phyloP scores from a whole-genome alignment of 805 yeast genomes.

The Pichia occidentalis region DNA sequence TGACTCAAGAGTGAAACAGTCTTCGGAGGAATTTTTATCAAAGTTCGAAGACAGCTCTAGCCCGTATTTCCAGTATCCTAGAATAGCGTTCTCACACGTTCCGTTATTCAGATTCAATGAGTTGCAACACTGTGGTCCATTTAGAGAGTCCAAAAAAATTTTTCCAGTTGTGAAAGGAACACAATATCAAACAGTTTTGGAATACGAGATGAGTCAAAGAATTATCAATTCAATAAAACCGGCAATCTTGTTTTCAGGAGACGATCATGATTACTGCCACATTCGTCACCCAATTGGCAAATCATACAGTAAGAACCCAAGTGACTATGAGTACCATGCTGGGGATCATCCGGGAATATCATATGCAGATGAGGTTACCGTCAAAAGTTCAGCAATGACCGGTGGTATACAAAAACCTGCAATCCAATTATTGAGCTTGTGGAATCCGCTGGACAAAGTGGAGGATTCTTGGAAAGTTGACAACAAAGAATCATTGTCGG shows the following conservation, averaged over 20 bases:
- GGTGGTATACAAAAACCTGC: conserved; percentile 87
- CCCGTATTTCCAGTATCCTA: conserved; percentile 37
- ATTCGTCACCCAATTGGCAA: conserved; percentile 41
- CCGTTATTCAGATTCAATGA: conserved; percentile 72
- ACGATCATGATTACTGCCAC: conserved; percentile 95
- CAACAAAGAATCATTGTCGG: conserved; percentile 18
- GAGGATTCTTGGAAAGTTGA: conserved; percentile 2
- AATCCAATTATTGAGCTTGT: conserved; percentile 68
- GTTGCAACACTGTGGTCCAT: conserved; percentile 63
- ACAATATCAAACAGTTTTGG: conserved; percentile 89
- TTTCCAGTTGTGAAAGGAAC: conserved; percentile 71
- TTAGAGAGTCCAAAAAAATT: conserved; percentile 56
- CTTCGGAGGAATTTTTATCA: conserved; percentile 49
- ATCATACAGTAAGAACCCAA: conserved; percentile 13
- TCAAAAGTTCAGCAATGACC: conserved; percentile 87
- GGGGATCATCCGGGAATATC: conserved; percentile 17
- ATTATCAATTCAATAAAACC: conserved; percentile 61
- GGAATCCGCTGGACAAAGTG: conserved; percentile 22
- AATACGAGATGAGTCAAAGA: conserved; percentile 48
- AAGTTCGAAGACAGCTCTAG: conserved; percentile 22
- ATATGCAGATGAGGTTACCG: conserved; percentile 67
- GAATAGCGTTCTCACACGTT: conserved; percentile 76
- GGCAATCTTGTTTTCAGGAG: conserved; percentile 73
- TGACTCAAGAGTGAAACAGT: conserved; percentile 36
- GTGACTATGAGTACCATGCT: conserved; percentile 9